A percentile compares a stretch with the other conserved stretches of the same genome.
These are phyloP conservation scores for Xylaria flabelliformis DNA, from an alignment of 495 filamentous ascomycete genomes.

Conservation along the genomic window DNA sequence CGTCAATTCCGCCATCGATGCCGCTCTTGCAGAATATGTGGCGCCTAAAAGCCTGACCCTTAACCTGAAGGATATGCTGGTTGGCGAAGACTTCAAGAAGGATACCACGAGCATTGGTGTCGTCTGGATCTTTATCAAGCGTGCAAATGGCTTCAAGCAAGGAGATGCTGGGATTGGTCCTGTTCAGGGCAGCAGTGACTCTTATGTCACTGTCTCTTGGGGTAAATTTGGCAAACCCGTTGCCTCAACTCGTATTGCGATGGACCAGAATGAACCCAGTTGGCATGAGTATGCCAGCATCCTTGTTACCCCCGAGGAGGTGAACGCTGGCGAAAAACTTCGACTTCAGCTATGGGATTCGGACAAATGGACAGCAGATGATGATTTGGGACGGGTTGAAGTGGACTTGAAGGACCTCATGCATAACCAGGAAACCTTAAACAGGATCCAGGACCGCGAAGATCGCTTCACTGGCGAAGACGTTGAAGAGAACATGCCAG, in stretches of 20 bases:
- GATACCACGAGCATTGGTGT: slow-evolving; percentile 70
- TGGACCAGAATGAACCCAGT: slow-evolving; percentile 65
- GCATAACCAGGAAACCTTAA: slow-evolving; percentile 56
- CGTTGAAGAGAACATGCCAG: slow-evolving; percentile 69
- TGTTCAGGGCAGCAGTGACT: slow-evolving; percentile 67
- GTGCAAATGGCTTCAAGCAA: slow-evolving; percentile 68
- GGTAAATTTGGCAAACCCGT: slow-evolving; percentile 76
- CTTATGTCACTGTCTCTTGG: slow-evolving; percentile 75
- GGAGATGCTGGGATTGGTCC: slow-evolving; percentile 64
- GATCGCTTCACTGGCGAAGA: slow-evolving; percentile 67
- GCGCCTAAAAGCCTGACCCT: slow-evolving; percentile 75
- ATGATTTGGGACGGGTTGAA: slow-evolving; percentile 73
- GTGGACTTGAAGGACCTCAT: slow-evolving; percentile 70
- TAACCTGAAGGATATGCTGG: slow-evolving; percentile 74
- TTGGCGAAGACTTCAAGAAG: slow-evolving; percentile 79
- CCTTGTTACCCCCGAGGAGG: slow-evolving; percentile 69
- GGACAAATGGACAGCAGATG: slow-evolving; percentile 70
- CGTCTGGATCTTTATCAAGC: slow-evolving; percentile 66
- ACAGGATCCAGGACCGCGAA: slow-evolving; percentile 60
- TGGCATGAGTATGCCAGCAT: slow-evolving; percentile 74
- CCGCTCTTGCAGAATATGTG: slow-evolving; percentile 73
- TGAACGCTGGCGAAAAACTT: slow-evolving; percentile 74
- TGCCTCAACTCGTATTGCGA: slow-evolving; percentile 66
- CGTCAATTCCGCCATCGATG: slow-evolving; percentile 74
- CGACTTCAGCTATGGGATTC: slow-evolving; percentile 76